Base-by-base conservation (phyloP, 2,329 filamentous ascomycete genomes). In the Aspergillus arachidicola region DNA sequence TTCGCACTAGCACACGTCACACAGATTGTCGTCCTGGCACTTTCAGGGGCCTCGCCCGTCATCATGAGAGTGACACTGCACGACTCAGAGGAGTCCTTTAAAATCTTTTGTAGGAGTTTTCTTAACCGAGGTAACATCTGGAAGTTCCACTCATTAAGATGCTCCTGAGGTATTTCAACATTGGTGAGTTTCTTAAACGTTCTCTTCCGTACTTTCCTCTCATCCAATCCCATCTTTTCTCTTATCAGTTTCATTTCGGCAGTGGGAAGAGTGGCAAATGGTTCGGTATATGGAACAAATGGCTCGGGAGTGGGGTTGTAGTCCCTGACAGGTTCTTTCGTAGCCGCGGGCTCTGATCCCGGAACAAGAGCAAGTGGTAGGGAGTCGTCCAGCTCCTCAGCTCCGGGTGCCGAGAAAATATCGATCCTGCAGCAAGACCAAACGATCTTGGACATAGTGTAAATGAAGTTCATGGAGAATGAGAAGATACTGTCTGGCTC, bases 1-100 rank as follows among this genome's bases (percentile, higher is more conserved):
- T 82, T 81, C 32, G 80, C 76, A 64, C 85, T 88, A n/a, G 79
- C 81, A 73, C 87, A 90, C 23, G 86, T 87, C 45, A 90, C 83
- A 65, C 87, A 86, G 38, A 89, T 86, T 0, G 87, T 89, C 1
- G 87, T 87, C 62, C 81, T 82, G 9, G 86, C 86, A 28, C 81
- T 85, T 56, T 86, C 83, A 36, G 80, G 76, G 1, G 83, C 82
- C 59, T 86, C 85, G 23, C 87, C 87, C 57, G 87, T 84, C 70
- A 86, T 85, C 64, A 87, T 84, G 12, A 89, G 81, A 59, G 84
- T 83, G 43, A 87, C 87, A 60, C 85, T 86, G 67, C 86, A 84
- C 2, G 86, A 87, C 72, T 89, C 87, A 1, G 82, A 78, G 0
- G 85, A 86, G 46, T 87, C 85, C 64, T 82, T 84, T 19, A 89